Percentiles rank a stretch among this genome's conserved stretches.
Conservation (phyloP, 2,329 filamentous ascomycete species). For the Helotiales sp. region DNA sequence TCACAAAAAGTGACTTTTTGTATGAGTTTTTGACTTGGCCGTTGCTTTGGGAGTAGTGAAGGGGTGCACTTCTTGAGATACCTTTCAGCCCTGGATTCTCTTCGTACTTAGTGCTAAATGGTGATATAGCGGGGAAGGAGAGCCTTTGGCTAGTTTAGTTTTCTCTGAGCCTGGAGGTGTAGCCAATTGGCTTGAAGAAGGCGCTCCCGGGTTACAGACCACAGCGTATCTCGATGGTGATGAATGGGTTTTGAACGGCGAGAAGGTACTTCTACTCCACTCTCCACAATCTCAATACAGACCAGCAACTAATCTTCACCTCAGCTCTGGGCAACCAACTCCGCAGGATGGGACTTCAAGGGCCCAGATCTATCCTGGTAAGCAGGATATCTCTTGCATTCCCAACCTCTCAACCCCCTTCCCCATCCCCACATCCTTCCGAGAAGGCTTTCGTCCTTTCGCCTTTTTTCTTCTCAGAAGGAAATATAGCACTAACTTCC, state of each 20-base stretch:
- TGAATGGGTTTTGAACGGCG: constrained; percentile 51
- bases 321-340: constrained; percentile 50
- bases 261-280: constrained; percentile 41
- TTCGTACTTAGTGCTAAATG: no score
- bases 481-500: no score
- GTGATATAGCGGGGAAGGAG: constrained; percentile 41
- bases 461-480: no score
- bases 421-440: no score
- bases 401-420: no score
- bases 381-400: no score
- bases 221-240: constrained; percentile 47
- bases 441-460: no score
- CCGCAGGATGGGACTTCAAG: constrained; percentile 51
- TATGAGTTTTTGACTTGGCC: no score
- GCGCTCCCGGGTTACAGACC: constrained; percentile 46
- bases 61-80: no score
- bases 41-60: no score
- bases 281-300: background rate
- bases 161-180: constrained; percentile 52
- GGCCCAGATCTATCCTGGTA: constrained; percentile 52
- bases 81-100: no score
- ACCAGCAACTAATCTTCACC: background rate
- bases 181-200: constrained; percentile 50
- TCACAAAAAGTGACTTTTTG: no score
- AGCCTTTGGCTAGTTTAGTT: constrained; percentile 49